Evolutionary conservation across 2,329 filamentous ascomycete species (phyloP).

Genomic region (Akanthomyces uredinophilus): DNA sequence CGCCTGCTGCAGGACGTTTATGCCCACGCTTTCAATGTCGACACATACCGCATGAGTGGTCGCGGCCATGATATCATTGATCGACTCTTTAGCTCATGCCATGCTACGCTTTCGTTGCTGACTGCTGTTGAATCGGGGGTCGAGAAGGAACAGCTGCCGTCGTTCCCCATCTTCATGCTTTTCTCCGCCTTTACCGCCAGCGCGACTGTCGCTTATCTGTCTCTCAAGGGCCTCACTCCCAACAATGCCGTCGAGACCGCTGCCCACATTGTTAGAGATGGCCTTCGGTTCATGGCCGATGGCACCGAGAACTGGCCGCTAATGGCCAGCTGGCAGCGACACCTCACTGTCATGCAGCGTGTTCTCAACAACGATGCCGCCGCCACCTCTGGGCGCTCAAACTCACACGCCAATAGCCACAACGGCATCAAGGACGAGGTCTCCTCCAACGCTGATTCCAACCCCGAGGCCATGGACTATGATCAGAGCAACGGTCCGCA

Average conservation of each 20-base stretch:
- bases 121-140: conserved; percentile 50
- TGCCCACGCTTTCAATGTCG: conserved; percentile 45
- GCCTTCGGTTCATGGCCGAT: conserved; percentile 53
- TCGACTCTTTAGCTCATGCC: conserved; percentile 53
- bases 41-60: conserved; percentile 47
- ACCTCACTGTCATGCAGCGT: conserved; percentile 57
- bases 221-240: conserved; percentile 56
- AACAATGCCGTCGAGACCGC: conserved; percentile 53
- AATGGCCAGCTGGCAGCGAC: conserved; percentile 54
- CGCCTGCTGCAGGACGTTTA: conserved; percentile 54
- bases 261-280: conserved; percentile 52
- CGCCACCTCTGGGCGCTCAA: conserved; percentile 29
- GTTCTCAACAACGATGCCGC: conserved; percentile 51
- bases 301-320: conserved; percentile 56
- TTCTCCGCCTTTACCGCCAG: conserved; percentile 58
- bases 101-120: conserved; percentile 52
- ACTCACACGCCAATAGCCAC: conserved; percentile 26
- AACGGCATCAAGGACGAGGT: conserved; percentile 48
- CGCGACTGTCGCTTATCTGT: conserved; percentile 56
- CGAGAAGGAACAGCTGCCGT: conserved; percentile 55
- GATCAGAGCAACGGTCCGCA: conserved; percentile 37
- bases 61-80: conserved; percentile 51
- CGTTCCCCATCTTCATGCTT: conserved; percentile 59
- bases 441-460: conserved; percentile 50
- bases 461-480: conserved; percentile 53